A percentile compares a stretch with the other conserved stretches of the same genome.
Conservation (phyloP, 73 alveolate genomes). For the Effrenium voratum region DNA sequence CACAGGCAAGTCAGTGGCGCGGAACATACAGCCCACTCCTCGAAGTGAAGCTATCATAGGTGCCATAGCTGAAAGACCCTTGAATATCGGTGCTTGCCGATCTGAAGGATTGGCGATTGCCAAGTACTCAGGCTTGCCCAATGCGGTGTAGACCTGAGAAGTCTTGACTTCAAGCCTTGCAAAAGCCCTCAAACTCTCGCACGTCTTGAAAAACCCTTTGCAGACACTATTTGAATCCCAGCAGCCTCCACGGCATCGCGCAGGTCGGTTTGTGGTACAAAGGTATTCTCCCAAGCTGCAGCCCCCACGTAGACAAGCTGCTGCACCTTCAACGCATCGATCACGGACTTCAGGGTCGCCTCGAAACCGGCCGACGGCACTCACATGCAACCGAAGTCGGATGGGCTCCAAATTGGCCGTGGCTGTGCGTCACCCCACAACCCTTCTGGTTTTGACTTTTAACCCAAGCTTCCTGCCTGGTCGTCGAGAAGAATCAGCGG, state of each 20-base stretch:
- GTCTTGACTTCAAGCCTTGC: no score
- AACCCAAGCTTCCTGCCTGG: no score
- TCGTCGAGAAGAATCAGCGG: conserved; percentile 17
- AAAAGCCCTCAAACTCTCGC: no score
- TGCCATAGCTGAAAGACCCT: conserved; percentile 15
- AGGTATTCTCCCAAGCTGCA: not conserved
- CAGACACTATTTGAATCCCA: no score
- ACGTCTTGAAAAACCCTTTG: no score
- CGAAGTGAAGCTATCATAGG: conserved; percentile 23
- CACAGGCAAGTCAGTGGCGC: no score
- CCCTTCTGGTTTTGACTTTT: no score
- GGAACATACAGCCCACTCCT: no score
- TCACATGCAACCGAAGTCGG: not conserved
- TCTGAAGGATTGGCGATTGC: conserved; percentile 45
- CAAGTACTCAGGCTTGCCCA: conserved; percentile 52
- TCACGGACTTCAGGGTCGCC: no score
- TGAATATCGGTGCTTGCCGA: not conserved
- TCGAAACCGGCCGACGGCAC: not conserved
- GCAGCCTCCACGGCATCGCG: not conserved
- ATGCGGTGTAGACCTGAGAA: conserved; percentile 18
- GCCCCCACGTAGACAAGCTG: no score
- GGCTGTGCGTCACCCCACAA: no score
- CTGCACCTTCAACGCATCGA: no score
- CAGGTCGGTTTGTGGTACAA: not conserved
- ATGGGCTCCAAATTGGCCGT: not conserved